phyloP scores from a whole-genome alignment of 1,284 basidiomycete genomes.

The Moniliophthora roreri region DNA sequence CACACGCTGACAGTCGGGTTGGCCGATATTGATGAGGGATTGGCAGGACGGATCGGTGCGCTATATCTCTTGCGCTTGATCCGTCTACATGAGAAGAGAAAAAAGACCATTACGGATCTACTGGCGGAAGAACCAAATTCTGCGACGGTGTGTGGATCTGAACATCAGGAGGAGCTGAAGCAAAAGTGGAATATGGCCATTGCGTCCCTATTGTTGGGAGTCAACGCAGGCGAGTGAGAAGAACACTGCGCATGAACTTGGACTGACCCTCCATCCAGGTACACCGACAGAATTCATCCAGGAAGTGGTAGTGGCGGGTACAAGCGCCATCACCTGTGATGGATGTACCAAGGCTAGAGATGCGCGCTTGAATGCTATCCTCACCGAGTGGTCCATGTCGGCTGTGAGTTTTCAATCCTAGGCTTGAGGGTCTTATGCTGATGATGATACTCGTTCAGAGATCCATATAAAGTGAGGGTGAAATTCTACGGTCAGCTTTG shows the following conservation, averaged over 20 bases:
- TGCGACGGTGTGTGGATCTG: background rate
- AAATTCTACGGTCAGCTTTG: too few relatives aligned
- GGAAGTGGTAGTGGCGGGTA: background rate
- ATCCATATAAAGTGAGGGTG: too few relatives aligned
- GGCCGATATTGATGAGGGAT: conserved; percentile 36
- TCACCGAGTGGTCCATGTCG: background rate
- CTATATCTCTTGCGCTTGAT: background rate
- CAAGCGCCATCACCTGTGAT: background rate
- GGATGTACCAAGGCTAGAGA: background rate
- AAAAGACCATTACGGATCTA: background rate
- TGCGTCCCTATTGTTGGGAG: background rate
- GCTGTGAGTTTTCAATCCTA: background rate
- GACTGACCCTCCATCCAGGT: too few relatives aligned
- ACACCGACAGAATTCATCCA: background rate
- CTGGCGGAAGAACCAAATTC: background rate
- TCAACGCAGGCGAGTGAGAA: background rate
- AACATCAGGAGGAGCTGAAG: background rate
- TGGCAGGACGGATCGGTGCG: conserved; percentile 40
- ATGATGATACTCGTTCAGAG: too few relatives aligned
- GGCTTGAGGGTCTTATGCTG: too few relatives aligned
- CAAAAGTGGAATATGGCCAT: background rate
- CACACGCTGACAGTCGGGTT: conserved; percentile 40
- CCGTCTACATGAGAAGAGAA: background rate
- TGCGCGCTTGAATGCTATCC: background rate
- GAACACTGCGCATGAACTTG: too few relatives aligned